Percentiles rank a stretch among this genome's conserved stretches.
phyloP scores from a whole-genome alignment of 768 basidiomycete species.

The Hygrocybe coccinea region DNA sequence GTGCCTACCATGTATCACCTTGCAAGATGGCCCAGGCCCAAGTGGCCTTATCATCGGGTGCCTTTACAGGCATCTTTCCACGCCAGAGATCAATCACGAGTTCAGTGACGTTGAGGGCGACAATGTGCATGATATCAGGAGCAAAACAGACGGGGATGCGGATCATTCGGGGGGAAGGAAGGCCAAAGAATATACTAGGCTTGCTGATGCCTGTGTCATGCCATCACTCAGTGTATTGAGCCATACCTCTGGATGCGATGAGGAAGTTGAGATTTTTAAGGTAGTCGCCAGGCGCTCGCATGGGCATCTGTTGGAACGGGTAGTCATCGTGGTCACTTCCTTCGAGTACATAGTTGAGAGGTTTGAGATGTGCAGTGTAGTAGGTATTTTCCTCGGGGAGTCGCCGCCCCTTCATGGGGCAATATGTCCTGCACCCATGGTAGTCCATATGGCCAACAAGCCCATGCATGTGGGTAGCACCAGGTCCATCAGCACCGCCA shows the following conservation, averaged over 20 bases:
- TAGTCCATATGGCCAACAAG: slow-evolving; percentile 9
- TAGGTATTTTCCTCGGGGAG: slow-evolving; percentile 29
- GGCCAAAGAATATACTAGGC: slow-evolving; percentile 33
- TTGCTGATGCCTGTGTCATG: slow-evolving; percentile 33
- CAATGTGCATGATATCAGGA: slow-evolving; percentile 42
- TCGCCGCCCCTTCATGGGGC: slow-evolving; percentile 26
- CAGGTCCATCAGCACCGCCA: no score
- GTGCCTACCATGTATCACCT: no score
- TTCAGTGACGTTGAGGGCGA: slow-evolving; percentile 33
- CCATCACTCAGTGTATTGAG: slow-evolving; percentile 21
- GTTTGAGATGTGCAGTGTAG: slow-evolving; percentile 27
- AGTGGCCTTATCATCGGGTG: slow-evolving; percentile 12
- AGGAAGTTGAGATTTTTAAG: not conserved
- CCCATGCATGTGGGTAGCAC: slow-evolving; percentile 25
- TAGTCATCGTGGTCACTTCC: slow-evolving; percentile 21
- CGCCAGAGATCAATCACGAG: slow-evolving; percentile 14
- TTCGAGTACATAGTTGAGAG: slow-evolving; percentile 19
- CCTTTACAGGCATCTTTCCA: slow-evolving; percentile 20
- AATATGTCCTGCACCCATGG: slow-evolving; percentile 23
- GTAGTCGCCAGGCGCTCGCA: not conserved
- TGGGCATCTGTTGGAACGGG: not conserved
- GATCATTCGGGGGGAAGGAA: slow-evolving; percentile 35
- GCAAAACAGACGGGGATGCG: slow-evolving; percentile 18
- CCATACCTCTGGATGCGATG: slow-evolving; percentile 26
- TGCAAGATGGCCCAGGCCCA: slow-evolving; percentile 38